Evolutionary conservation across 257 asterid species (phyloP).

Genomic region (Thymus mandschuricus): DNA sequence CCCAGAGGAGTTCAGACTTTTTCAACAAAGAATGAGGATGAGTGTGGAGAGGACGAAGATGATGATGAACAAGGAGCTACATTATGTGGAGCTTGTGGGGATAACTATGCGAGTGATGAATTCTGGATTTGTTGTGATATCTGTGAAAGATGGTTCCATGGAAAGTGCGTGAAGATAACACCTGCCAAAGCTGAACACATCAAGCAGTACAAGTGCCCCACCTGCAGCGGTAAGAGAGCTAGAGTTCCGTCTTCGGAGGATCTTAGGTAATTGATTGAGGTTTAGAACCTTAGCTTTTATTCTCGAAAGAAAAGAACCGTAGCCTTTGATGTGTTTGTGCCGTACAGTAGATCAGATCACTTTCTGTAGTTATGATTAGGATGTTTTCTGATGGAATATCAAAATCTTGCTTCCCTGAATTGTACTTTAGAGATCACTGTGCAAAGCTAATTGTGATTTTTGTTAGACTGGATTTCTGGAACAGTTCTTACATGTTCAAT

Average conservation of each 20-base stretch:
- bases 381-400: background rate
- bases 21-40: background rate
- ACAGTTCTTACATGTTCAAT: background rate
- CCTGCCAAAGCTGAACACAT: background rate
- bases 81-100: constrained; percentile 1
- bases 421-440: background rate
- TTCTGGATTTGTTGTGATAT: background rate
- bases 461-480: background rate
- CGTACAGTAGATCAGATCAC: no score
- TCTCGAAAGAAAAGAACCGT: no score
- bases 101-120: background rate
- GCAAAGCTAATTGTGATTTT: background rate
- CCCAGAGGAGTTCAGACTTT: background rate
- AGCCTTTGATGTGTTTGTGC: no score
- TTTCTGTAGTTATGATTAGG: background rate
- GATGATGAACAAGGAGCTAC: background rate
- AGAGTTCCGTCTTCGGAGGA: background rate
- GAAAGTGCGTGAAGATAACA: background rate
- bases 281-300: no score
- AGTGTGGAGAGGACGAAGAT: background rate
- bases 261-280: background rate
- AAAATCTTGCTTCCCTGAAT: no score
- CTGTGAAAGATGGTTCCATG: constrained; percentile 3
- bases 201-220: background rate
- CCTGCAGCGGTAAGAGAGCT: background rate